Base-by-base conservation (phyloP, 208 protist genomes). In the Vickermania ingenoplastis region DNA sequence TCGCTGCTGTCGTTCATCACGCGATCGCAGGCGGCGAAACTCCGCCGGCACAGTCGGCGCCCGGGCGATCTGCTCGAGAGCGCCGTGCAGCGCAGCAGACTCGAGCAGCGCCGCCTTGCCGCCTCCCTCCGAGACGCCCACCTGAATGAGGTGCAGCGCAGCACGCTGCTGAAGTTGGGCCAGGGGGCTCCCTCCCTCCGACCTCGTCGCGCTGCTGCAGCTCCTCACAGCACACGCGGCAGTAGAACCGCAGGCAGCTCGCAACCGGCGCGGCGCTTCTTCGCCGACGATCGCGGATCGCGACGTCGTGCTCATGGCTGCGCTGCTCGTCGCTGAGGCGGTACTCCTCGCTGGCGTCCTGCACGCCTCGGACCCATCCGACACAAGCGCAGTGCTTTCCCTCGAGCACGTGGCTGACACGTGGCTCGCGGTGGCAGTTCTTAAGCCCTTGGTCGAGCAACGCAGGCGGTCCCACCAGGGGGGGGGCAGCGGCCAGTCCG, bases 1-100 rank as follows among this genome's bases (percentile, higher is more conserved):
- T 79, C 73, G 13, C 75, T 94, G 55, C 68, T 88, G 41, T 74
- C 75, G 31, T 94, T 89, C 45, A 75, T 81, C 3, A 91, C 87
- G 5, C 72, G 77, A 17, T 49, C 64, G 5, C 87, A 94, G 45
- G 71, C 81, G 2, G 27, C 54, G 17, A 81, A 86, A 53, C 67
- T 91, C n/a, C 65, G 61, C 45, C 53, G 63, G n/a, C 62, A 61
- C 58, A 36, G 71, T 11, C 50, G 30, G 27, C 36, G 23, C 21
- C 17, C 61, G 17, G 2, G 76, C 63, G n/a, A 71, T 45, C 22
- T 90, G 13, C 61, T 84, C n/a, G 66, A 77, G 2, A 89, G 73
- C 13, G 71, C 81, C 52, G 68, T 81, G 13, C 73, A 85, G 67
- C 81, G 76, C 21, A 70, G 74, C 13, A 77, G 87, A 25, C 67